Conservation (phyloP, 2,329 filamentous ascomycete genomes). For the Trichophyton rubrum region DNA sequence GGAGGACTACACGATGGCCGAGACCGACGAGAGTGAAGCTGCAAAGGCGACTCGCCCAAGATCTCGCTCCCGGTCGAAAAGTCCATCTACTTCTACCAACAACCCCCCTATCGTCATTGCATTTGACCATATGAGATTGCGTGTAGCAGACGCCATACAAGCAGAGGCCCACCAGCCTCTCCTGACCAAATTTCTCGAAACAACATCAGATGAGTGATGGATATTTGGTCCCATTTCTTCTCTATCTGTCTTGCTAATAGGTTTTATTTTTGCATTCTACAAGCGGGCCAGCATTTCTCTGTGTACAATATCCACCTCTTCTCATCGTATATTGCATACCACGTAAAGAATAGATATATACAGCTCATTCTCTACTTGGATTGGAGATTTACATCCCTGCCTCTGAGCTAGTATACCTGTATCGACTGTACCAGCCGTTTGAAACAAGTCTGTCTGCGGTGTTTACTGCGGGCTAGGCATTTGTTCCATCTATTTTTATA, state of each 20-base stretch:
- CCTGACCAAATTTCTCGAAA: constrained; percentile 39
- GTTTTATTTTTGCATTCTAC: neutral
- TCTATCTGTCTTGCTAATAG: neutral
- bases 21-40: neutral
- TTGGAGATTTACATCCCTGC: neutral
- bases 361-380: neutral
- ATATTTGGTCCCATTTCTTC: neutral
- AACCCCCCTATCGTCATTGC: constrained; percentile 46
- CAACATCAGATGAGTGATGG: neutral
- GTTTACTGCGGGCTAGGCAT: too few species aligned
- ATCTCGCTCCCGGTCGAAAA: neutral
- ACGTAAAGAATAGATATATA: neutral
- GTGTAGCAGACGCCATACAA: constrained; percentile 45
- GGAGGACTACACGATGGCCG: neutral
- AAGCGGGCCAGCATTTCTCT: neutral
- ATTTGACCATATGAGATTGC: constrained; percentile 53
- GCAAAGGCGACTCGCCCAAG: neutral
- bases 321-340: neutral
- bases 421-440: too few species aligned
- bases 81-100: neutral
- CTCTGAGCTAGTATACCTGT: too few species aligned
- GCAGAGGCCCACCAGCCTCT: constrained; percentile 47
- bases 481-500: too few species aligned
- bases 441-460: too few species aligned
- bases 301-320: neutral